Conservation (phyloP, 768 basidiomycete genomes). For the Phylloporus scabripes region DNA sequence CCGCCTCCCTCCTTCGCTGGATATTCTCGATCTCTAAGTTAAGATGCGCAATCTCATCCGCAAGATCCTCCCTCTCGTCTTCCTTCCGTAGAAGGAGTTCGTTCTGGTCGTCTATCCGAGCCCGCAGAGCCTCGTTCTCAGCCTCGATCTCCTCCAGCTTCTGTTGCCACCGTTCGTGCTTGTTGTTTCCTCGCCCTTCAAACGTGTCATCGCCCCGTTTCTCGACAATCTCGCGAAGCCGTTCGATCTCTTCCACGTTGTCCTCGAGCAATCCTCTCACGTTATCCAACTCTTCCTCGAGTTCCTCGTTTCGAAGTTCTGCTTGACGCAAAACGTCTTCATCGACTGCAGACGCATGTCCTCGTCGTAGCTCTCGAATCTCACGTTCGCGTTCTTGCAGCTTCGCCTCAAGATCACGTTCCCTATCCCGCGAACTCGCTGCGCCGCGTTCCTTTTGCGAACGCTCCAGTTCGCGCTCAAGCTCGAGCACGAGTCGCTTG, state of each 20-base stretch:
- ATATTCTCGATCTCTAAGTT: constrained; percentile 63
- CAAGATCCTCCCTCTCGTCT: constrained; percentile 69
- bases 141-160: constrained; percentile 54
- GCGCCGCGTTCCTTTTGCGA: constrained; percentile 49
- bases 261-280: constrained; percentile 68
- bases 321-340: constrained; percentile 51
- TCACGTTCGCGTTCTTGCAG: constrained; percentile 71
- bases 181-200: constrained; percentile 36
- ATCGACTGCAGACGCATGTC: constrained; percentile 37
- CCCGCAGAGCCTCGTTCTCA: constrained; percentile 58
- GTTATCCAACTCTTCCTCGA: constrained; percentile 71
- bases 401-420: constrained; percentile 72
- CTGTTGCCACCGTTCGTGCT: constrained; percentile 41
- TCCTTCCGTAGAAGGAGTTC: constrained; percentile 51
- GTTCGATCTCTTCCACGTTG: constrained; percentile 77
- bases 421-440: constrained; percentile 41
- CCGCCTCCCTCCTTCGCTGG: constrained; percentile 55
- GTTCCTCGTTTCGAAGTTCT: constrained; percentile 58
- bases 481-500: constrained; percentile 81
- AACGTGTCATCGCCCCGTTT: constrained; percentile 41
- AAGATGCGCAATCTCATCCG: constrained; percentile 60
- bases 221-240: constrained; percentile 65
- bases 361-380: constrained; percentile 57
- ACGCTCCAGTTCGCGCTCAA: constrained; percentile 74
- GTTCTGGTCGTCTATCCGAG: constrained; percentile 51